These are phyloP conservation scores for Fusarium cyanostomum DNA, from an alignment of 2,329 filamentous ascomycete genomes.

Conservation along the genomic window DNA sequence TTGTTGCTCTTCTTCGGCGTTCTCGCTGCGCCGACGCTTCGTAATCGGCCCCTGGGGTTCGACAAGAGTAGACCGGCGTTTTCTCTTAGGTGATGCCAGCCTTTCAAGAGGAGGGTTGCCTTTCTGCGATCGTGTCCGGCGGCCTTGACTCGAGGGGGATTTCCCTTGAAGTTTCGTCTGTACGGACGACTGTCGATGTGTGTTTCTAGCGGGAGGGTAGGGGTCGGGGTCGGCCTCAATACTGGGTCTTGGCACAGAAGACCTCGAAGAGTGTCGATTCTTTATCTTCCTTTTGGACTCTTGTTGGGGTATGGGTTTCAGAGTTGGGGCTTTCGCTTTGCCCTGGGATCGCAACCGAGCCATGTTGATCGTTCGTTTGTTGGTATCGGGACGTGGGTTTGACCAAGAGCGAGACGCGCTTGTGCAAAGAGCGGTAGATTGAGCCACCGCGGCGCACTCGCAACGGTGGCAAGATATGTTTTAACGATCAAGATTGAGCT, in stretches of 20 bases:
- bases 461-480: not conserved
- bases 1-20: not conserved
- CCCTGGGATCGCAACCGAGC: constrained; percentile 16
- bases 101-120: not conserved
- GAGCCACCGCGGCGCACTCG: not conserved
- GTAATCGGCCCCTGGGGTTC: not conserved
- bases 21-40: constrained; percentile 14
- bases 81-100: constrained; percentile 2
- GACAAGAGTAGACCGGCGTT: constrained; percentile 18
- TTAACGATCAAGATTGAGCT: not conserved
- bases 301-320: not conserved
- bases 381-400: not conserved
- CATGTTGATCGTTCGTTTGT: constrained; percentile 9
- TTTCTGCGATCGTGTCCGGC: constrained; percentile 21
- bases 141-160: not conserved
- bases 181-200: constrained; percentile 1
- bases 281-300: not conserved
- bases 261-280: constrained; percentile 3
- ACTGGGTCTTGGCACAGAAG: constrained; percentile 1
- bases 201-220: not conserved
- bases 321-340: constrained; percentile 2
- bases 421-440: not conserved
- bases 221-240: not conserved
- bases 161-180: not conserved
- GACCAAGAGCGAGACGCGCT: not conserved